Evolutionary conservation across 192 early-diverging fungal genomes (phyloP).

Genomic region (Haplosporangium gracile): DNA sequence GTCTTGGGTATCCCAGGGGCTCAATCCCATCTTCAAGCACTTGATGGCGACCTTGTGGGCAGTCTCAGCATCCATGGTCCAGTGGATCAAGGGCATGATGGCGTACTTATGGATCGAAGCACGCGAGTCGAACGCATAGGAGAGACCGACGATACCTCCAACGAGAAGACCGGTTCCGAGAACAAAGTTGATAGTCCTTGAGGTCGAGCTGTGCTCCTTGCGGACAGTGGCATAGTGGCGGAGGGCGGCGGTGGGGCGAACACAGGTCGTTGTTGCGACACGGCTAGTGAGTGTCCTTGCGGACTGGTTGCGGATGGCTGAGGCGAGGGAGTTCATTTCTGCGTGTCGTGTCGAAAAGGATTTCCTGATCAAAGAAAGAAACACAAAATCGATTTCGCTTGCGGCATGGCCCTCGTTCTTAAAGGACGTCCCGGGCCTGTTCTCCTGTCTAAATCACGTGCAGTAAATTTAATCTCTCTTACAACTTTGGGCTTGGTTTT

Average conservation of each 20-base stretch:
- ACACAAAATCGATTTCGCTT: not conserved
- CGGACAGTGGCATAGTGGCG: constrained; percentile 48
- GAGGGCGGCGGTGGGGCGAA: constrained; percentile 22
- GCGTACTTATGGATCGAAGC: constrained; percentile 77
- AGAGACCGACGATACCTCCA: constrained; percentile 59
- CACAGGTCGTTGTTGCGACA: not conserved
- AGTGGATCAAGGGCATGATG: constrained; percentile 76
- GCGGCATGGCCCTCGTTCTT: not conserved
- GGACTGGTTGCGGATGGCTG: constrained; percentile 30
- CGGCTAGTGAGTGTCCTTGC: not conserved
- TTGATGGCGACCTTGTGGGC: constrained; percentile 79
- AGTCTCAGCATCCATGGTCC: constrained; percentile 76
- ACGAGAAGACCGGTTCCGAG: constrained; percentile 57
- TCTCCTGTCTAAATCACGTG: not conserved
- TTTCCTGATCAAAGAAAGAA: constrained; percentile 14
- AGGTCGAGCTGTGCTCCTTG: constrained; percentile 45
- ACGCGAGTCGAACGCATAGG: constrained; percentile 80
- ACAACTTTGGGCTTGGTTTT: not conserved
- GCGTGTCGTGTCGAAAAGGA: not conserved
- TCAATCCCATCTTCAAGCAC: constrained; percentile 70
- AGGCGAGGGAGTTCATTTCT: constrained; percentile 28
- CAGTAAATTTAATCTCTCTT: not conserved
- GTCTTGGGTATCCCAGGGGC: constrained; percentile 69
- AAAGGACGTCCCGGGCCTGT: not conserved
- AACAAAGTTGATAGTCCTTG: constrained; percentile 57